Conservation (phyloP, 257 asterid genomes). For the Osmanthus fragrans region DNA sequence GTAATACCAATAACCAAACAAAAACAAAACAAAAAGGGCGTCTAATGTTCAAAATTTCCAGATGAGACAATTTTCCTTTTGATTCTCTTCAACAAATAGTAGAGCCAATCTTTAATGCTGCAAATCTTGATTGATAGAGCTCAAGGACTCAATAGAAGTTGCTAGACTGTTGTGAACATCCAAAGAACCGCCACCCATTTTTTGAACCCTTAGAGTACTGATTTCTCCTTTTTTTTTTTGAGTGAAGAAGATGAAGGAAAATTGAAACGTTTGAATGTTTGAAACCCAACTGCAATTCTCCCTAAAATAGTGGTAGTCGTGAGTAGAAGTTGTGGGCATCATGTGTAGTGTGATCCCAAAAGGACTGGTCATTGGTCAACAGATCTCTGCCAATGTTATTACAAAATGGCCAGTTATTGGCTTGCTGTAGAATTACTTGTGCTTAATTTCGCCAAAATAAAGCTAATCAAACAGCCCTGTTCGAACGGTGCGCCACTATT, state of each 20-base stretch:
- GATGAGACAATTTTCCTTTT: conserved; percentile 28
- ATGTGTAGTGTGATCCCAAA: conserved; percentile 31
- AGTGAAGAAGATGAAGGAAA: conserved; percentile 35
- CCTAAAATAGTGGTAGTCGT: too few relatives aligned
- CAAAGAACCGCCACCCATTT: conserved; percentile 36
- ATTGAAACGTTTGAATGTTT: too few relatives aligned
- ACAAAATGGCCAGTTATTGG: conserved; percentile 56
- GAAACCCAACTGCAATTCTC: too few relatives aligned
- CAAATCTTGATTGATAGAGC: conserved; percentile 79
- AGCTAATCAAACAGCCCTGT: too few relatives aligned
- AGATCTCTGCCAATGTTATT: conserved; percentile 36
- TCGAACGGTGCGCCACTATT: too few relatives aligned
- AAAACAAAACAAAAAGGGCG: conserved; percentile 40
- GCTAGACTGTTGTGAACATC: conserved; percentile 43
- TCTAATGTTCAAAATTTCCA: conserved; percentile 30
- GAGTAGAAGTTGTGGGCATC: conserved; percentile 14
- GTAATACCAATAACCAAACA: too few relatives aligned
- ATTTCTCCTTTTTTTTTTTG: conserved; percentile 30
- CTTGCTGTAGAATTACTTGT: neutral
- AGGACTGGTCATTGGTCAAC: conserved; percentile 46
- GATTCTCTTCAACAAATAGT: conserved; percentile 45
- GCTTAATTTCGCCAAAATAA: neutral
- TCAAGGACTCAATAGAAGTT: conserved; percentile 77
- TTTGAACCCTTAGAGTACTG: conserved; percentile 30
- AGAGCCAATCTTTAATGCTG: conserved; percentile 78